phyloP scores from a whole-genome alignment of 2,329 filamentous ascomycete species.

The Penicillium decumbens region DNA sequence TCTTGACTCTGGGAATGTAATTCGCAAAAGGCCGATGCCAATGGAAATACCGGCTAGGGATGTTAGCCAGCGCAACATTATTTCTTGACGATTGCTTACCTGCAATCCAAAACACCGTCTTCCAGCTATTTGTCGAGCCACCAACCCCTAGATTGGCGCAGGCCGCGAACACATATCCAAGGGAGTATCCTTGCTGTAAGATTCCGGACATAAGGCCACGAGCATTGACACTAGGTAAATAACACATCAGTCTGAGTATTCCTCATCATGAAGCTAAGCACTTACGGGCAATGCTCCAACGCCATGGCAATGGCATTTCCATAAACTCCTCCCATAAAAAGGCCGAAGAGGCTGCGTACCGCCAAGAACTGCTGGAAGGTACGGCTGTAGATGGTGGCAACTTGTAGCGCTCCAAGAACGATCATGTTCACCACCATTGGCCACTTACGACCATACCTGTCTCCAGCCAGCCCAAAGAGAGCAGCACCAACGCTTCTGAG shows the following conservation, averaged over 20 bases:
- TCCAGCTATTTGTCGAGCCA: constrained; percentile 55
- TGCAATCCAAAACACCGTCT: constrained; percentile 69
- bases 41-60: constrained; percentile 30
- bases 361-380: constrained; percentile 73
- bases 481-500: constrained; percentile 71
- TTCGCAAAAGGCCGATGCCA: constrained; percentile 61
- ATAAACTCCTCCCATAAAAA: constrained; percentile 79
- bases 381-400: constrained; percentile 70
- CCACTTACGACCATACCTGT: constrained; percentile 74
- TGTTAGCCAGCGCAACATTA: neutral
- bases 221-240: constrained; percentile 48
- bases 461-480: constrained; percentile 69
- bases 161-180: constrained; percentile 75
- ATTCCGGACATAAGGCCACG: constrained; percentile 78
- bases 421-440: constrained; percentile 79
- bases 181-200: constrained; percentile 73
- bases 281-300: constrained; percentile 63
- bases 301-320: constrained; percentile 75
- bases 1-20: constrained; percentile 67
- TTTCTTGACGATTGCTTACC: constrained; percentile 27
- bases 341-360: constrained; percentile 66
- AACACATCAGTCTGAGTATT: neutral
- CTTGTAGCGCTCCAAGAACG: constrained; percentile 63
- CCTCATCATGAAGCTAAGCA: neutral
- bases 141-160: constrained; percentile 67